phyloP scores from a whole-genome alignment of 163 green algal genomes.

The Smithsoniella earleae region DNA sequence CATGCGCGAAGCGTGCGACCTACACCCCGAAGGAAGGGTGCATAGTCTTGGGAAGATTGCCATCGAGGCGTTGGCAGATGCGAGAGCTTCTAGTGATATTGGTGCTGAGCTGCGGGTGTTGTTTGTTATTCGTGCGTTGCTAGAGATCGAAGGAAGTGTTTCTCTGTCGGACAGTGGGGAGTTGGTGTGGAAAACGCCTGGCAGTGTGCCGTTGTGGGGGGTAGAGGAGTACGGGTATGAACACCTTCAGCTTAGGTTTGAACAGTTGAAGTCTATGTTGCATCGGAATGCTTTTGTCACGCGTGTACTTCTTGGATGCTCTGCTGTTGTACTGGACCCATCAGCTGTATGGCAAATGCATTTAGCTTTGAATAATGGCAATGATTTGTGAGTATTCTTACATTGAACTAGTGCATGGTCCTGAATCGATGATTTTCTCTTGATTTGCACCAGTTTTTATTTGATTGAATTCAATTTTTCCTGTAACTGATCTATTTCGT shows the following conservation, averaged over 20 bases:
- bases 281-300: constrained; percentile 13
- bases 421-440: not conserved
- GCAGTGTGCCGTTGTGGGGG: not conserved
- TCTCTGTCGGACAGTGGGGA: not conserved
- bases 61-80: not conserved
- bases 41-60: not conserved
- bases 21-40: not conserved
- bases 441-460: not conserved
- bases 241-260: not conserved
- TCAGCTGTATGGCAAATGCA: not conserved
- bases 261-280: not conserved
- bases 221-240: not conserved
- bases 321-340: constrained; percentile 8
- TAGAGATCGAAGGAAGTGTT: not conserved
- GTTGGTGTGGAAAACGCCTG: not conserved
- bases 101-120: constrained; percentile 14
- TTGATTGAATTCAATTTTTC: not conserved
- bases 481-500: not conserved
- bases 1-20: not conserved
- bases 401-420: not conserved
- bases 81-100: not conserved
- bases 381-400: not conserved
- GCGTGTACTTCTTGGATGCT: not conserved
- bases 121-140: not conserved
- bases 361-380: not conserved